phyloP scores from a whole-genome alignment of 768 basidiomycete genomes.

The Exsudoporus frostii region DNA sequence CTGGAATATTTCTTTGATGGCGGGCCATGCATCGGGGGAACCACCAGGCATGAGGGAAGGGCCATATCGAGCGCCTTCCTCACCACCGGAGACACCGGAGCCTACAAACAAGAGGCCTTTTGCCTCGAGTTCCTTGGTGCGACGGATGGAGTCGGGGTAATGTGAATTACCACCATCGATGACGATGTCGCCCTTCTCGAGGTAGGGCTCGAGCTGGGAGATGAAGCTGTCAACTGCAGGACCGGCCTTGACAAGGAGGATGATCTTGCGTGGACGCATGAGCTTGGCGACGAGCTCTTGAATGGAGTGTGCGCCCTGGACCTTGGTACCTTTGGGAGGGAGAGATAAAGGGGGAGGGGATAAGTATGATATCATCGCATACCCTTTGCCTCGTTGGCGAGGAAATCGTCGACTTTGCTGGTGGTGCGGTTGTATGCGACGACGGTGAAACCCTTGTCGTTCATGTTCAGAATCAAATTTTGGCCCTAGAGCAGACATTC shows the following conservation, averaged over 20 bases:
- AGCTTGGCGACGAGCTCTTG: constrained; percentile 90
- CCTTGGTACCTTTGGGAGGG: constrained; percentile 71
- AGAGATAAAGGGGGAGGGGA: constrained; percentile 18
- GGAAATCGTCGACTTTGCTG: constrained; percentile 93
- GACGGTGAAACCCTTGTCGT: constrained; percentile 98
- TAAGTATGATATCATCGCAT: constrained; percentile 32
- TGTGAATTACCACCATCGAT: constrained; percentile 99
- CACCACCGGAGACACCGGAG: constrained; percentile 98
- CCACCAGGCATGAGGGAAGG: constrained; percentile 99
- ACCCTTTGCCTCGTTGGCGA: constrained; percentile 98
- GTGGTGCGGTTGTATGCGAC: constrained; percentile 97
- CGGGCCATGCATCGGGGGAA: constrained; percentile 88
- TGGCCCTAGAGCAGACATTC: constrained; percentile 60
- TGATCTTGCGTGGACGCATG: constrained; percentile 93
- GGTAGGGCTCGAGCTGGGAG: constrained; percentile 77
- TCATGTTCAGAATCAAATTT: constrained; percentile 98
- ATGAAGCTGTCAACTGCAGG: constrained; percentile 96
- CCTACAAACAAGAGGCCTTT: constrained; percentile 98
- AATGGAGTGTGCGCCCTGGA: constrained; percentile 92
- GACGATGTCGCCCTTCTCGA: constrained; percentile 96
- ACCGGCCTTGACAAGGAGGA: constrained; percentile 98
- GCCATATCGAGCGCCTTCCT: constrained; percentile 96
- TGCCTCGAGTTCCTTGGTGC: constrained; percentile 85
- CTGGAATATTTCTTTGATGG: constrained; percentile 98
- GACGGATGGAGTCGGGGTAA: constrained; percentile 97